Evolutionary conservation across 2,329 filamentous ascomycete genomes (phyloP), one percentile per base, ranked within the genome.

Genomic region (Akanthomyces muscarius): DNA sequence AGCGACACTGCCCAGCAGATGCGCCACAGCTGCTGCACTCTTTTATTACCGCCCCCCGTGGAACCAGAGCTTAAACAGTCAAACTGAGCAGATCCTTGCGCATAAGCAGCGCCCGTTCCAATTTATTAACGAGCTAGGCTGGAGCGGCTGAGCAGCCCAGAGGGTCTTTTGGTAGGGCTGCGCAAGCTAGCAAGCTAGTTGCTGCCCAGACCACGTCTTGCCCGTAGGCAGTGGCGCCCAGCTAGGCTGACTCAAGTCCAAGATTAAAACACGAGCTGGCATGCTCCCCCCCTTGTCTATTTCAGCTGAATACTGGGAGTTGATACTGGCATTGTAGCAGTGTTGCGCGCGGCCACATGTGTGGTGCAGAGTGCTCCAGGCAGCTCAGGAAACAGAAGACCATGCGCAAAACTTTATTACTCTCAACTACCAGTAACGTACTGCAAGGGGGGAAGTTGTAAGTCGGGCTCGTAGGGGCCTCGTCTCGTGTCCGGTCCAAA

Each of bases 81-180:
- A 52, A 18, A 3, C 48, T 33, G 33, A 13, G 16, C 13, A 16
- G 33, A 52, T 50, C 56, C 30, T 25, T 38, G 45, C 45, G 21
- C 56, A 45, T 42, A 30, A 52, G 18, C 14, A 50, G 5, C 21
- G 13, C 55, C 18, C n/a, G 44, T 48, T 28, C 18, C 42, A 61
- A 53, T 61, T 52, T 36, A 41, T 14, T 4, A 41, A 16, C 38
- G 13, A 16, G 38, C 10, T 41, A 53, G 48, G 53, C 47, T 44
- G 18, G 48, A 61, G 57, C 48, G 57, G 57, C 57, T 61, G 57
- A 61, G 23, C 11, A 44, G 38, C 38, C 57, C 25, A 30, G 36
- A 10, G 56, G 56, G 16, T 47, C 21, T 3, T 16, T 61, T 36
- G 18, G 57, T 61, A 61, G 48, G 57, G 57, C 57, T 61, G 56